Evolutionary conservation across 345 rosid genomes (phyloP), one percentile per base, ranked within the genome.

Genomic region (Euphorbia tirucalli): DNA sequence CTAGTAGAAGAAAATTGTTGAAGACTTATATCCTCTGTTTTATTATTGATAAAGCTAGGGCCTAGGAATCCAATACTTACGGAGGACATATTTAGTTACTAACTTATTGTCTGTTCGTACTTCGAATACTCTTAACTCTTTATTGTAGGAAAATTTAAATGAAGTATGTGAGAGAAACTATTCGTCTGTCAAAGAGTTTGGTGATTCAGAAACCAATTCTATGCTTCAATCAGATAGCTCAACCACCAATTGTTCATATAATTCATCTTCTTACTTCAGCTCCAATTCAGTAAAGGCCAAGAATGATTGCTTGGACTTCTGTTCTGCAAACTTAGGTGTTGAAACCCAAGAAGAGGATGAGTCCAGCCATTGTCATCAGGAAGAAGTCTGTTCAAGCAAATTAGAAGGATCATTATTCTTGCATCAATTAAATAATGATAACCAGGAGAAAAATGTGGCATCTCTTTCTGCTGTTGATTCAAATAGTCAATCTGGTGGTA

Each of bases 151-250:
- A 39, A 56, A 74, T 46, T 44, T 61, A 19, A 22, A 22, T 66
- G 15, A 37, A 41, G 27, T 61, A 24, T 60, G 55, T 59, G 37
- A 15, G 52, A 31, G 49, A 56, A 65, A 22, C 32, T 24, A 44
- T 60, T 50, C 22, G 48, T 43, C 46, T 58, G 35, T 37, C 21
- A 65, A 74, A 46, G 78, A 74, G 72, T 79, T 71, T 35, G 66
- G 61, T 74, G 73, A 61, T 3, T 16, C 65, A 66, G 82, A 70
- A 60, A 59, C 31, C 35, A 70, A 69, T 25, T 52, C 37, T 22
- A 25, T 27, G 55, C 30, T 31, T 15, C 69, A 70, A 59, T 70
- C 75, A 24, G 68, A 28, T 41, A 56, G 65, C 69, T 52, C 71
- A 59, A 11, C 31, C 11, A 49, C 48, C n/a, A 70, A 22, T 44